Percentiles rank a stretch among this genome's conserved stretches.
Conservation (phyloP, 23 red algal species). For the Agarophyton chilense region DNA sequence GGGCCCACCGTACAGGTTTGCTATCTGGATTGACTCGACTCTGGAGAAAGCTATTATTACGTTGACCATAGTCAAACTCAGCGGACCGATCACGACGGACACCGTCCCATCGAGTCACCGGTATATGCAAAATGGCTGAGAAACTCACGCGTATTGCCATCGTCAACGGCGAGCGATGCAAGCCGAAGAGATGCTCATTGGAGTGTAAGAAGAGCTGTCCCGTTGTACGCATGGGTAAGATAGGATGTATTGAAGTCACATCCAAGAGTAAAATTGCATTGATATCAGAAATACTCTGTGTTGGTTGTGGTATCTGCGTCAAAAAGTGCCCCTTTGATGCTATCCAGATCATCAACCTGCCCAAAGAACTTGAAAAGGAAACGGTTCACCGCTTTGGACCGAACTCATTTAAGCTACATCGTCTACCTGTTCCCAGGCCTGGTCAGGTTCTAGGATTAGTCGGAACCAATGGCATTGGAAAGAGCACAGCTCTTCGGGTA, state of each 20-base stretch:
- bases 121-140: conserved; percentile 66
- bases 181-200: conserved; percentile 87
- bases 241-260: conserved; percentile 98
- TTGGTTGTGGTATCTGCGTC: conserved; percentile 99
- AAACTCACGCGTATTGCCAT: conserved; percentile 98
- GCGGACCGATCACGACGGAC: neutral
- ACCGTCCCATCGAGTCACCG: neutral
- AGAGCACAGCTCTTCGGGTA: conserved; percentile 93
- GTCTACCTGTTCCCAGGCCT: conserved; percentile 89
- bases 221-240: conserved; percentile 97
- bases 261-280: conserved; percentile 82
- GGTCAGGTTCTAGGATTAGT: conserved; percentile 97
- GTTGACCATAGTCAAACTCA: too few relatives aligned
- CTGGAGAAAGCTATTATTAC: too few relatives aligned
- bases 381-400: conserved; percentile 94
- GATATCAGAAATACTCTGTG: conserved; percentile 95
- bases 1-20: too few relatives aligned
- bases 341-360: conserved; percentile 99
- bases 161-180: conserved; percentile 91
- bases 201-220: conserved; percentile 97
- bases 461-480: conserved; percentile 97
- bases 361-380: conserved; percentile 96
- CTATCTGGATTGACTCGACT: too few relatives aligned
- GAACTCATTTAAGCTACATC: conserved; percentile 98
- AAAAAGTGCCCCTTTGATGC: conserved; percentile 99